Percentiles rank a stretch among this genome's conserved stretches.
phyloP scores from a whole-genome alignment of 2,329 filamentous ascomycete species.

The Grosmannia clavigera region DNA sequence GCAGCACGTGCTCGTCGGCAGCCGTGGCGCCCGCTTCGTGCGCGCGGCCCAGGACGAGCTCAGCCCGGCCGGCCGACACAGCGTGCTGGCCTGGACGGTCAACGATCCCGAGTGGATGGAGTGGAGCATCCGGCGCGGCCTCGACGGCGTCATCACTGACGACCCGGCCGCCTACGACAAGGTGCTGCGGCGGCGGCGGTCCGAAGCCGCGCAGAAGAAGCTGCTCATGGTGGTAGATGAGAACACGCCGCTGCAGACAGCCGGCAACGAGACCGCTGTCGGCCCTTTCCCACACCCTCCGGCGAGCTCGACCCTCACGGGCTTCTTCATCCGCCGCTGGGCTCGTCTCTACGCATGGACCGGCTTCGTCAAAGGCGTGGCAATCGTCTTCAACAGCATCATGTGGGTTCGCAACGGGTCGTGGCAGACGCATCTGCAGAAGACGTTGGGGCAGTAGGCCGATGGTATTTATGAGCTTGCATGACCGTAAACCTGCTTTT shows the following conservation, averaged over 20 bases:
- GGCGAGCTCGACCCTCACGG: not conserved
- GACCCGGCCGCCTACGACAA: slow-evolving; percentile 58
- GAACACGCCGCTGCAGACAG: not conserved
- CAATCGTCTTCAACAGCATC: slow-evolving; percentile 2
- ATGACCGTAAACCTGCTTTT: not conserved
- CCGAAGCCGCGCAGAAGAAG: not conserved
- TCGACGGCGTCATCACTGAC: slow-evolving; percentile 82
- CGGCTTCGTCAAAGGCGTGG: slow-evolving; percentile 6
- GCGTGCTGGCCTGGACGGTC: slow-evolving; percentile 75
- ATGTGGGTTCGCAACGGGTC: slow-evolving; percentile 6
- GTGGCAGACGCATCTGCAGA: slow-evolving; percentile 3
- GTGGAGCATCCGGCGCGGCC: slow-evolving; percentile 53
- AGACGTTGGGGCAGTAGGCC: slow-evolving; percentile 4
- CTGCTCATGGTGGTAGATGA: not conserved
- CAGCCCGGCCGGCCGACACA: slow-evolving; percentile 31
- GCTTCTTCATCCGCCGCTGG: slow-evolving; percentile 12
- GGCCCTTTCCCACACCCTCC: slow-evolving; percentile 5
- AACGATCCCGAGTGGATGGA: slow-evolving; percentile 70
- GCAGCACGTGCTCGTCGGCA: slow-evolving; percentile 54
- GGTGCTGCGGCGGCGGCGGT: slow-evolving; percentile 31
- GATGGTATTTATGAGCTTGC: not conserved
- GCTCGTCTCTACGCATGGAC: slow-evolving; percentile 6
- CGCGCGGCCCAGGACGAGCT: slow-evolving; percentile 36
- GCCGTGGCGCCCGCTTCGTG: slow-evolving; percentile 54
- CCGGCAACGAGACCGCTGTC: not conserved